A percentile compares a stretch with the other conserved stretches of the same genome.
These are phyloP conservation scores for Thoreauomyces humboldtii DNA, from an alignment of 192 early-diverging fungal species.

Conservation along the genomic window DNA sequence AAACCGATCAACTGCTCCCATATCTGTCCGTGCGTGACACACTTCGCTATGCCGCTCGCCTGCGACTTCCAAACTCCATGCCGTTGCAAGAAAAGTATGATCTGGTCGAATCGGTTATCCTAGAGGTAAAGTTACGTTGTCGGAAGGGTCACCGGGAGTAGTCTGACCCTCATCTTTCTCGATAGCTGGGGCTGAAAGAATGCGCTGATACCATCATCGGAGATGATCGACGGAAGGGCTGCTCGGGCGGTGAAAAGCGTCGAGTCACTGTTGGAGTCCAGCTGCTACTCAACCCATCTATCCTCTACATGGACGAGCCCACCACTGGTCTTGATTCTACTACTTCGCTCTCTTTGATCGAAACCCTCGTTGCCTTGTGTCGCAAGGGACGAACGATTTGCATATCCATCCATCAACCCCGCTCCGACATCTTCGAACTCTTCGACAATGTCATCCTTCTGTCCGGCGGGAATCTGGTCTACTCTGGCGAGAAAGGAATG, in stretches of 20 bases:
- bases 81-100: constrained; percentile 23
- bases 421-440: constrained; percentile 73
- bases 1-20: constrained; percentile 48
- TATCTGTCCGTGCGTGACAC: constrained; percentile 42
- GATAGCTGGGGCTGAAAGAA: constrained; percentile 43
- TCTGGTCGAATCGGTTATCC: constrained; percentile 43
- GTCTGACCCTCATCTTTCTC: no score
- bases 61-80: constrained; percentile 37
- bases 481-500: constrained; percentile 48
- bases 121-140: no score
- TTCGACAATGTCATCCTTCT: constrained; percentile 82
- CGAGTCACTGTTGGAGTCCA: constrained; percentile 88
- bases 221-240: constrained; percentile 48
- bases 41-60: constrained; percentile 36
- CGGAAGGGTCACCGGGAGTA: no score
- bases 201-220: constrained; percentile 33
- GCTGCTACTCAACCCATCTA: constrained; percentile 62
- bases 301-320: constrained; percentile 8
- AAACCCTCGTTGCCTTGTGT: constrained; percentile 47
- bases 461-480: constrained; percentile 59
- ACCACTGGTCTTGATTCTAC: constrained; percentile 65
- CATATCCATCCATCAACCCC: constrained; percentile 88
- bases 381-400: constrained; percentile 57
- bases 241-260: constrained; percentile 86
- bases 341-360: constrained; percentile 61